phyloP scores from a whole-genome alignment of 345 rosid genomes.

The Eucalyptus shirleyi region DNA sequence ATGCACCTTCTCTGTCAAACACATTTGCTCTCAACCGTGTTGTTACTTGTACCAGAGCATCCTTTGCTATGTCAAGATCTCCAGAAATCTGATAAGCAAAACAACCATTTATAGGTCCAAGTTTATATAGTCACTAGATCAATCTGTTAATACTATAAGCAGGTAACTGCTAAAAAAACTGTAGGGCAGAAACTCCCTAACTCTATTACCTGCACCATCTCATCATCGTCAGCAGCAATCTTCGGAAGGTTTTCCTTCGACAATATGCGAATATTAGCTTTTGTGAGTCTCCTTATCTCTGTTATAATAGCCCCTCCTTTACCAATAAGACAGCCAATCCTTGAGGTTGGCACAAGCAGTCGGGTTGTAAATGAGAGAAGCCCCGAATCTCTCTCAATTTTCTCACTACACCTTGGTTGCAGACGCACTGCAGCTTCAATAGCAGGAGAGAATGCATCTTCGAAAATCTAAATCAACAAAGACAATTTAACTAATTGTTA shows the following conservation, averaged over 20 bases:
- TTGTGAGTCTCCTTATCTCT: slow-evolving; percentile 84
- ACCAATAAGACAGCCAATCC: slow-evolving; percentile 96
- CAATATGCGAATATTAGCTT: slow-evolving; percentile 86
- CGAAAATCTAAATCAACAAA: slow-evolving; percentile 39
- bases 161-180: not conserved
- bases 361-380: slow-evolving; percentile 83
- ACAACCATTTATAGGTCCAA: not conserved
- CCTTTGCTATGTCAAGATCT: slow-evolving; percentile 92
- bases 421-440: slow-evolving; percentile 84
- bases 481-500: not conserved
- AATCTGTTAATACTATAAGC: not conserved
- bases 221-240: slow-evolving; percentile 82
- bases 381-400: slow-evolving; percentile 92
- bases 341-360: slow-evolving; percentile 78
- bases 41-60: slow-evolving; percentile 77
- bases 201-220: slow-evolving; percentile 87
- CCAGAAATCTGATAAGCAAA: slow-evolving; percentile 57
- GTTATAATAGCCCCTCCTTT: slow-evolving; percentile 85
- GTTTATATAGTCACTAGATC: not conserved
- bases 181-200: not conserved
- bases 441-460: slow-evolving; percentile 75
- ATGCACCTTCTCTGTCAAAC: slow-evolving; percentile 83
- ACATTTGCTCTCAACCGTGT: slow-evolving; percentile 76
- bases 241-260: slow-evolving; percentile 87
- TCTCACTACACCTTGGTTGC: slow-evolving; percentile 93